Conservation (phyloP, 768 basidiomycete species). For the Cantharellus anzutake region DNA sequence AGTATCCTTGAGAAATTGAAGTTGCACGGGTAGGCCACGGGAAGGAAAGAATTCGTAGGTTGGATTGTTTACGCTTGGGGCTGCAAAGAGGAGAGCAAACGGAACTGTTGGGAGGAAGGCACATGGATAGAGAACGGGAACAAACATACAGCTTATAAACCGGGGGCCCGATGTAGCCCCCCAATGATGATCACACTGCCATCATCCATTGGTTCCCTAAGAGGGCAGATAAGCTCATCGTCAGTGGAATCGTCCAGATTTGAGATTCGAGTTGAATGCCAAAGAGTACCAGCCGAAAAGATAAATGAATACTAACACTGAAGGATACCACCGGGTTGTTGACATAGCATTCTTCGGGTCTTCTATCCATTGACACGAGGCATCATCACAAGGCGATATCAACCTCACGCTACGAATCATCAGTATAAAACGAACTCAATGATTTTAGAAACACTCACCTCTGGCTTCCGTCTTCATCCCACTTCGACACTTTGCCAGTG, state of each 20-base stretch:
- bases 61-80: conserved; percentile 23
- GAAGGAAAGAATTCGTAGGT: conserved; percentile 17
- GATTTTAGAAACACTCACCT: background rate
- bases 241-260: background rate
- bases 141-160: no score
- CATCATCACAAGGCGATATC: conserved; percentile 47
- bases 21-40: conserved; percentile 19
- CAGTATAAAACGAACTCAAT: no score
- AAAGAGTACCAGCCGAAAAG: background rate
- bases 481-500: conserved; percentile 36
- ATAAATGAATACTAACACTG: conserved; percentile 23
- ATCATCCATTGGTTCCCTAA: conserved; percentile 17
- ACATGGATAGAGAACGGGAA: no score
- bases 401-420: conserved; percentile 18
- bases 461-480: conserved; percentile 18
- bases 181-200: conserved; percentile 20
- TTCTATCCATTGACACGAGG: conserved; percentile 42
- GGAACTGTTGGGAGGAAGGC: background rate
- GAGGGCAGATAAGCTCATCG: background rate
- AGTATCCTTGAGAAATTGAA: conserved; percentile 22
- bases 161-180: conserved; percentile 17
- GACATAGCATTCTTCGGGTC: conserved; percentile 20
- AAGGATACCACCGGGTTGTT: conserved; percentile 59
- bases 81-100: background rate
- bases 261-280: background rate